phyloP scores from a whole-genome alignment of 148 eudicot genomes.

The Silene uniflora region DNA sequence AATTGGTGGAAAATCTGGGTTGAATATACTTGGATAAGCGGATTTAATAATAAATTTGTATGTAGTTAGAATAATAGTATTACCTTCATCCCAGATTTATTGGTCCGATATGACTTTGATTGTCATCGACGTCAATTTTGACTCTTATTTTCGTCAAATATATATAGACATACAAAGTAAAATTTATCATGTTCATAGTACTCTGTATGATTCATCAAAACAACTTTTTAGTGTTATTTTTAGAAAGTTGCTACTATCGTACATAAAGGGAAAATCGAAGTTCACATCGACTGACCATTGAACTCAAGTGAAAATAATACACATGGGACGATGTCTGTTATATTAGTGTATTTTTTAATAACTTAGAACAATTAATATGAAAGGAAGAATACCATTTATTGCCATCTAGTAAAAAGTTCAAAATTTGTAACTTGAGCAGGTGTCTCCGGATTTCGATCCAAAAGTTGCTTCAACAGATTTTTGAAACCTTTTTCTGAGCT shows the following conservation, averaged over 20 bases:
- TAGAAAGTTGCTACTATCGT: neutral
- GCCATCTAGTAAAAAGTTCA: neutral
- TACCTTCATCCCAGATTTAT: neutral
- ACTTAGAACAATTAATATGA: neutral
- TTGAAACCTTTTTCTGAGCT: slow-evolving; percentile 57
- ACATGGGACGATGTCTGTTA: neutral
- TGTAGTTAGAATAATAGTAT: neutral
- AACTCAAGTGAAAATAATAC: neutral
- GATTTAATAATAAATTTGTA: neutral
- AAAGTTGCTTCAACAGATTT: slow-evolving; percentile 38
- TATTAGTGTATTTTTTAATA: neutral
- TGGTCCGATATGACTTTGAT: neutral
- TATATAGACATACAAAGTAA: neutral
- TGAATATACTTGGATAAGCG: neutral
- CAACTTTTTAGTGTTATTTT: neutral
- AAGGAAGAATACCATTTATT: neutral
- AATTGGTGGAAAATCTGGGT: neutral
- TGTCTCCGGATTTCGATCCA: slow-evolving; percentile 24
- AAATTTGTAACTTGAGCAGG: neutral
- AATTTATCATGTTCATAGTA: too few relatives aligned
- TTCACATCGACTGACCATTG: neutral
- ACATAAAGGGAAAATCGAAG: neutral
- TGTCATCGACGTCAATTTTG: neutral
- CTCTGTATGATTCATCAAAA: neutral
- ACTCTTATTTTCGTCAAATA: neutral